These are phyloP conservation scores for Sporisorium sorghi DNA, from an alignment of 1,284 basidiomycete genomes.

Conservation along the genomic window DNA sequence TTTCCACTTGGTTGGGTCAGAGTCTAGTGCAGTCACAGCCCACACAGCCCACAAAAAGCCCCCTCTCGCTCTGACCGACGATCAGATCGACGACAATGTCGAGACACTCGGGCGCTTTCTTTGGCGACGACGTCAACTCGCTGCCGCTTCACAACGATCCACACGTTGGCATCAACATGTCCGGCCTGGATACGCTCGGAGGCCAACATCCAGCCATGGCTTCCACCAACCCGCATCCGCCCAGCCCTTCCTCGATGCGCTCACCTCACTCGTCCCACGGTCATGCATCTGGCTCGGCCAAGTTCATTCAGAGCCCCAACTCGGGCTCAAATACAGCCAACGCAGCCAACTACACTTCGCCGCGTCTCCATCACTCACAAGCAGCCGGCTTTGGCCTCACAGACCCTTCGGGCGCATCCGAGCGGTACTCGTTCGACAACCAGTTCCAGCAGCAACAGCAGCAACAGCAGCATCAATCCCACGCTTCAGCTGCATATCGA, in stretches of 20 bases:
- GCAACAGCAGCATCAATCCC: conserved; percentile 14
- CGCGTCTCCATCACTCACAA: conserved; percentile 35
- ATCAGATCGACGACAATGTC: conserved; percentile 20
- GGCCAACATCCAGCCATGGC: conserved; percentile 25
- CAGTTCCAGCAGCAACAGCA: conserved; percentile 25
- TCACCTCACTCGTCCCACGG: conserved; percentile 43
- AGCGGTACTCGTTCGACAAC: conserved; percentile 39
- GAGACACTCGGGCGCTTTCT: conserved; percentile 47
- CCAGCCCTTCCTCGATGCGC: conserved; percentile 42
- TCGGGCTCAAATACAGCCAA: conserved; percentile 10
- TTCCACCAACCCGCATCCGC: conserved; percentile 24
- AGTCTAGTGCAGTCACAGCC: no score
- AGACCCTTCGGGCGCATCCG: conserved; percentile 15
- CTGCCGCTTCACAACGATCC: conserved; percentile 47
- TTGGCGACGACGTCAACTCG: conserved; percentile 43
- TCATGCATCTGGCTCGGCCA: conserved; percentile 32
- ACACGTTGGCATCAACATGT: conserved; percentile 57
- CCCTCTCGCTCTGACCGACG: background rate
- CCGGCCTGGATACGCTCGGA: conserved; percentile 27
- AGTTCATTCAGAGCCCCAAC: conserved; percentile 28
- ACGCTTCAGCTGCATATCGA: conserved; percentile 25
- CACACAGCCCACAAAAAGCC: background rate
- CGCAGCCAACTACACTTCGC: conserved; percentile 32
- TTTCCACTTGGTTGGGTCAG: background rate
- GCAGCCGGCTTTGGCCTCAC: conserved; percentile 18